Percentiles rank a stretch among this genome's conserved stretches.
Evolutionary conservation across 768 basidiomycete species (phyloP).

Genomic region (Tephrocybe rancida): DNA sequence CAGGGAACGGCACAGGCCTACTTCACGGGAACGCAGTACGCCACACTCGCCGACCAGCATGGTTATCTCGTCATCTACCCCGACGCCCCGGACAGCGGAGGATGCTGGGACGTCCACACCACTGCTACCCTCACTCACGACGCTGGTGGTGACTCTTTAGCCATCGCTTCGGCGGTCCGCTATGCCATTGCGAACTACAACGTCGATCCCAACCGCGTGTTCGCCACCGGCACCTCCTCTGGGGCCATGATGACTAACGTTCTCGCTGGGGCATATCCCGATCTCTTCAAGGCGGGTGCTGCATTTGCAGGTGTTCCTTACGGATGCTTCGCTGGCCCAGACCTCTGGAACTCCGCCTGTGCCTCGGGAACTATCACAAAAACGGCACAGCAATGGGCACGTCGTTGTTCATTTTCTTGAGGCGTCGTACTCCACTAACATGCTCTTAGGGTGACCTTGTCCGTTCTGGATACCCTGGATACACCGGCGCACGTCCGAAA

Average conservation of each 20-base stretch:
- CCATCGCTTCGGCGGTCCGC: conserved; percentile 46
- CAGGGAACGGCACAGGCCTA: conserved; percentile 52
- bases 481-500: conserved; percentile 50
- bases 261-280: conserved; percentile 54
- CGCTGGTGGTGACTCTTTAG: conserved; percentile 56
- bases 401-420: conserved; percentile 1
- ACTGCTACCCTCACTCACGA: conserved; percentile 55
- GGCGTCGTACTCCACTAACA: not conserved
- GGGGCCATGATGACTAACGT: conserved; percentile 68
- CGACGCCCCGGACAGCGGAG: conserved; percentile 41
- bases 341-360: conserved; percentile 50
- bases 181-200: conserved; percentile 51
- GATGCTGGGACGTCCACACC: conserved; percentile 57
- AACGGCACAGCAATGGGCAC: conserved; percentile 50
- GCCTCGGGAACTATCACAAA: conserved; percentile 42
- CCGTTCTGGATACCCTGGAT: conserved; percentile 51
- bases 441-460: conserved; percentile 43
- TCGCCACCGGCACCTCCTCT: conserved; percentile 52
- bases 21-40: conserved; percentile 50
- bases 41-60: conserved; percentile 48
- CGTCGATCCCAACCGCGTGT: conserved; percentile 49
- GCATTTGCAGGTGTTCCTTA: conserved; percentile 56
- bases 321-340: conserved; percentile 53
- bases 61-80: conserved; percentile 57
- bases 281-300: conserved; percentile 50